Conservation (phyloP, 192 early-diverging fungal species). For the Chytriomyces sp. region DNA sequence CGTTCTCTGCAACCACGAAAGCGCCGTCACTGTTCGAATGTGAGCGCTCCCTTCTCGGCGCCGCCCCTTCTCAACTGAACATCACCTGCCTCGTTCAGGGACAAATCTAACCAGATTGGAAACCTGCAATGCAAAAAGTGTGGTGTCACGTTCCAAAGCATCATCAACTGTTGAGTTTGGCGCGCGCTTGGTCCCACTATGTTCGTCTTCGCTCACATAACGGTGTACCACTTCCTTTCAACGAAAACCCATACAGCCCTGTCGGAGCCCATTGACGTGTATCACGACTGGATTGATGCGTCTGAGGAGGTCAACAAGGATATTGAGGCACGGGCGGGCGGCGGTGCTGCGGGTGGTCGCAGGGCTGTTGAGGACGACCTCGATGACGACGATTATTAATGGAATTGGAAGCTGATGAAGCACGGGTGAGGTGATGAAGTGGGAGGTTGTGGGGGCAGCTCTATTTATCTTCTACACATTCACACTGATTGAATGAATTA, state of each 20-base stretch:
- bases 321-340: neutral
- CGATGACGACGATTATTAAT: neutral
- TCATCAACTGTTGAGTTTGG: conserved; percentile 55
- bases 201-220: neutral
- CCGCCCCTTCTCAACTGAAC: neutral
- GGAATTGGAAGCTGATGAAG: no score
- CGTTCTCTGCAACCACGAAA: conserved; percentile 85
- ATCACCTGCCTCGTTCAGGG: conserved; percentile 41
- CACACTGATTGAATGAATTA: no score
- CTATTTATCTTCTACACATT: no score
- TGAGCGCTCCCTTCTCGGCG: conserved; percentile 26
- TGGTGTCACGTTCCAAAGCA: conserved; percentile 70
- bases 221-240: neutral
- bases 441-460: no score
- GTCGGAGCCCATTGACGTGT: conserved; percentile 84
- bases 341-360: neutral
- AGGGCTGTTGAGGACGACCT: neutral
- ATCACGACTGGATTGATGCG: conserved; percentile 88
- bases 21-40: conserved; percentile 72
- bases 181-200: no score
- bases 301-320: conserved; percentile 61
- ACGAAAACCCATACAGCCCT: conserved; percentile 47
- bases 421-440: no score
- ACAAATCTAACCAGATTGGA: conserved; percentile 71
- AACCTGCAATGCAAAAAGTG: conserved; percentile 79